Conservation (phyloP, 2,329 filamentous ascomycete genomes). For the Aspergillus sp. region DNA sequence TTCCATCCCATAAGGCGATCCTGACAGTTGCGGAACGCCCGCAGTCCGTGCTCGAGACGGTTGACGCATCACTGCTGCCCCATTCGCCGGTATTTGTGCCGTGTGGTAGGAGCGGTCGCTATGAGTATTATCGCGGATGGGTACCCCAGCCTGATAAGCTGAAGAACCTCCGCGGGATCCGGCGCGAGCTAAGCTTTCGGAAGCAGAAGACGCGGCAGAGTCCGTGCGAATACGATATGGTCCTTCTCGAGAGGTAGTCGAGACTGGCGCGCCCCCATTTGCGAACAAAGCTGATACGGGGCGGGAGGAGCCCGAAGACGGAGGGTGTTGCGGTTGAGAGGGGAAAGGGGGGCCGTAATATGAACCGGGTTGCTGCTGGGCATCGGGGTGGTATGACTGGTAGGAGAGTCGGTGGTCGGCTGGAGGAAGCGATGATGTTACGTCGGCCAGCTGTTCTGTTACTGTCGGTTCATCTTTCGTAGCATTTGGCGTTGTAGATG, state of each 20-base stretch:
- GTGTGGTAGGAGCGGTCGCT: conserved; percentile 68
- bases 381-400: conserved; percentile 45
- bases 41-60: conserved; percentile 69
- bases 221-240: conserved; percentile 60
- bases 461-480: conserved; percentile 21
- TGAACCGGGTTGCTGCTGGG: conserved; percentile 42
- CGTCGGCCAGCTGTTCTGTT: conserved; percentile 21
- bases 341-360: conserved; percentile 44
- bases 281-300: conserved; percentile 51
- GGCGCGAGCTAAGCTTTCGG: conserved; percentile 56
- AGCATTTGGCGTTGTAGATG: conserved; percentile 20
- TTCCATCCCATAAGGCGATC: conserved; percentile 55
- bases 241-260: conserved; percentile 38
- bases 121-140: conserved; percentile 68
- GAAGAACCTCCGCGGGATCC: conserved; percentile 63
- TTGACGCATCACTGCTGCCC: conserved; percentile 69
- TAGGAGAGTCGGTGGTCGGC: conserved; percentile 46
- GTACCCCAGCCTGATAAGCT: conserved; percentile 60
- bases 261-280: conserved; percentile 41
- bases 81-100: conserved; percentile 58
- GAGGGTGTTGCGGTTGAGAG: conserved; percentile 36
- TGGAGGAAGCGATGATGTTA: conserved; percentile 22
- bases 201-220: conserved; percentile 57
- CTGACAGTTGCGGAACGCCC: conserved; percentile 35
- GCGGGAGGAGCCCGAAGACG: conserved; percentile 38